phyloP scores from a whole-genome alignment of 2,329 filamentous ascomycete genomes.

The Ophiostoma ulmi region DNA sequence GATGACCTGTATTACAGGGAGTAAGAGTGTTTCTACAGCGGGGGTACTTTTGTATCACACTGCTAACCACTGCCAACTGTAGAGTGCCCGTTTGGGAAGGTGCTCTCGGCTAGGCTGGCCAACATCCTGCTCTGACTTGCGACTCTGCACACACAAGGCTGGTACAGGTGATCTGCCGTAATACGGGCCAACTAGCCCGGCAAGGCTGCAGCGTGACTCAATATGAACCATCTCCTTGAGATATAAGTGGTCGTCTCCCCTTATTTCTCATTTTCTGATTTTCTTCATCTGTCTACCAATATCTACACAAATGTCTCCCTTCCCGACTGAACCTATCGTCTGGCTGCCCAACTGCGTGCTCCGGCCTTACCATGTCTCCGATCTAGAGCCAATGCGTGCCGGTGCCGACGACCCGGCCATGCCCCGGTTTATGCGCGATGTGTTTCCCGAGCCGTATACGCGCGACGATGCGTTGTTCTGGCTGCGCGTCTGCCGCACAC shows the following conservation, averaged over 20 bases:
- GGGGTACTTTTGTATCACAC: neutral
- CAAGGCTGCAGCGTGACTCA: neutral
- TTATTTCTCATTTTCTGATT: constrained; percentile 19
- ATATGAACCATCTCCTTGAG: neutral
- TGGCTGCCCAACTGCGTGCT: constrained; percentile 36
- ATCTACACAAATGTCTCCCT: neutral
- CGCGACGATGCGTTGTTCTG: constrained; percentile 31
- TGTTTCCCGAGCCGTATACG: constrained; percentile 44
- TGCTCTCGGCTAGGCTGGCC: neutral
- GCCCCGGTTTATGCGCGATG: constrained; percentile 39
- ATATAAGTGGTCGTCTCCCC: constrained; percentile 26
- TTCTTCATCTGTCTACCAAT: no score
- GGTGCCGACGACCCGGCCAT: constrained; percentile 40
- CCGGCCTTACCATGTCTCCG: constrained; percentile 38
- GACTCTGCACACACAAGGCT: neutral
- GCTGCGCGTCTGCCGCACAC: constrained; percentile 10
- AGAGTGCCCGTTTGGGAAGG: neutral
- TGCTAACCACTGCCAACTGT: neutral
- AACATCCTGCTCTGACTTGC: neutral
- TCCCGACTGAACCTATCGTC: neutral
- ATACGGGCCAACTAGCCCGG: constrained; percentile 8
- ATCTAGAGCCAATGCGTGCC: constrained; percentile 36
- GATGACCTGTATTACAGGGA: neutral
- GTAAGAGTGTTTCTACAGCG: neutral
- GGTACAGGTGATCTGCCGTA: neutral